Evolutionary conservation across 768 basidiomycete species (phyloP).

Genomic region (Lactarius akahatsu): DNA sequence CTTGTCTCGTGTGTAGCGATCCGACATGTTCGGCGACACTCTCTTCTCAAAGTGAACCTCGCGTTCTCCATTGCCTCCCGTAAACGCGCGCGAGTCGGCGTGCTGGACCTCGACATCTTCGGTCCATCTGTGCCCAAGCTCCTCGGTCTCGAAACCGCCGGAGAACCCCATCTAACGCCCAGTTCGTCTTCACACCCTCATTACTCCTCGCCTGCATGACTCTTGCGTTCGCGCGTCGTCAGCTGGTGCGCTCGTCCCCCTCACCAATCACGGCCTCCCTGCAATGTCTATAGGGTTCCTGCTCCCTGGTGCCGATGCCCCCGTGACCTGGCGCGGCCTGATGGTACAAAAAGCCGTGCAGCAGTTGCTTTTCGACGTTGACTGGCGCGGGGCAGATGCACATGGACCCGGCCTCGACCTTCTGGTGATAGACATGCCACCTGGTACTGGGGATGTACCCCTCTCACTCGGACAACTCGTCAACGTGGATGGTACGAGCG

Average conservation of each 20-base stretch:
- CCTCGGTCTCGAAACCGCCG: slow-evolving; percentile 78
- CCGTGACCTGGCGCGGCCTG: slow-evolving; percentile 92
- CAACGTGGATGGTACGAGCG: slow-evolving; percentile 65
- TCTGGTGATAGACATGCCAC: slow-evolving; percentile 93
- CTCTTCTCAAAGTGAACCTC: slow-evolving; percentile 64
- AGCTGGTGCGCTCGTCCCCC: slow-evolving; percentile 76
- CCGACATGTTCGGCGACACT: background rate
- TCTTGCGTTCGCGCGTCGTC: background rate
- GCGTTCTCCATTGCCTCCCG: slow-evolving; percentile 67
- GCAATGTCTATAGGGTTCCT: slow-evolving; percentile 99
- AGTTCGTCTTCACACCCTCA: slow-evolving; percentile 44
- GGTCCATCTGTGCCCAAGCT: slow-evolving; percentile 92
- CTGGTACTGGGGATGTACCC: slow-evolving; percentile 95
- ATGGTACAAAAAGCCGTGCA: slow-evolving; percentile 99
- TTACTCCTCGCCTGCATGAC: background rate
- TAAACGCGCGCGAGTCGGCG: slow-evolving; percentile 58
- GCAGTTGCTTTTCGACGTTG: slow-evolving; percentile 93
- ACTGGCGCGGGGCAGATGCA: slow-evolving; percentile 58
- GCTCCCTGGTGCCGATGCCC: slow-evolving; percentile 70
- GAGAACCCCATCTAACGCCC: slow-evolving; percentile 74
- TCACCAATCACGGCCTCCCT: slow-evolving; percentile 84
- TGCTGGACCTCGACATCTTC: slow-evolving; percentile 94
- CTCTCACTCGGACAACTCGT: slow-evolving; percentile 89
- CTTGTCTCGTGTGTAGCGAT: background rate
- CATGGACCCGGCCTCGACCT: slow-evolving; percentile 65